Percentiles rank a stretch among this genome's conserved stretches.
Conservation (phyloP, 805 yeast genomes). For the Zygosaccharomyces pseudorouxii region DNA sequence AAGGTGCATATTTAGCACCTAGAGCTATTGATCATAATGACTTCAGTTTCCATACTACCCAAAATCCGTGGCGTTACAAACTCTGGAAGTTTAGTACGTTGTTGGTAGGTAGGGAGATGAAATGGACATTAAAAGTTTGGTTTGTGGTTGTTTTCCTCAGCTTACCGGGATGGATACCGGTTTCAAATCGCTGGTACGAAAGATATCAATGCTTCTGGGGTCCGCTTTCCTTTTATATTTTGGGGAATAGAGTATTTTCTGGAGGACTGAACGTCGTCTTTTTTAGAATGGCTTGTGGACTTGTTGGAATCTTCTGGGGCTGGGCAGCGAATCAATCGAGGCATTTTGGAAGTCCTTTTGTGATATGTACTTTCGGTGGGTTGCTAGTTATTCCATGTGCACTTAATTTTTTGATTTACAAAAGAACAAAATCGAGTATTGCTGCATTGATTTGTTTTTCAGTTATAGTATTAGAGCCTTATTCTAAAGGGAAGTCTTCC, state of each 20-base stretch:
- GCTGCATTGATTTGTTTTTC: constrained; percentile 41
- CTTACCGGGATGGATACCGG: constrained; percentile 42
- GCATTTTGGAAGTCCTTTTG: constrained; percentile 37
- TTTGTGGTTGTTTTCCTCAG: constrained; percentile 37
- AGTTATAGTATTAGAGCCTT: constrained; percentile 36
- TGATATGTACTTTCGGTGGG: constrained; percentile 40
- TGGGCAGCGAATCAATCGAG: constrained; percentile 42
- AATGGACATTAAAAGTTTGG: constrained; percentile 42
- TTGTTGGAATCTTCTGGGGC: constrained; percentile 45
- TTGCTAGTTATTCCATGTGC: constrained; percentile 35
- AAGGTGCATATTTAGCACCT: constrained; percentile 14
- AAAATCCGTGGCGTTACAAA: constrained; percentile 35
- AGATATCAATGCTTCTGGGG: constrained; percentile 43
- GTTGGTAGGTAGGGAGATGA: constrained; percentile 38
- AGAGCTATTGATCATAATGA: constrained; percentile 42
- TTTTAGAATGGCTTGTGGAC: constrained; percentile 35
- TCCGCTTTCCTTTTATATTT: constrained; percentile 36
- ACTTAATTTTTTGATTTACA: constrained; percentile 34
- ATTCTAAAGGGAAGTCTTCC: constrained; percentile 15
- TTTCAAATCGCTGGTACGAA: constrained; percentile 41
- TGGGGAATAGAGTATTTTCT: constrained; percentile 41
- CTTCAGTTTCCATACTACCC: constrained; percentile 39
- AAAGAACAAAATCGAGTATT: constrained; percentile 43
- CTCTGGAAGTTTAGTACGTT: constrained; percentile 38
- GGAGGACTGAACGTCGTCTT: constrained; percentile 36